Base-by-base conservation (phyloP, 164 flowering plant species). In the Macadamia integrifolia region DNA sequence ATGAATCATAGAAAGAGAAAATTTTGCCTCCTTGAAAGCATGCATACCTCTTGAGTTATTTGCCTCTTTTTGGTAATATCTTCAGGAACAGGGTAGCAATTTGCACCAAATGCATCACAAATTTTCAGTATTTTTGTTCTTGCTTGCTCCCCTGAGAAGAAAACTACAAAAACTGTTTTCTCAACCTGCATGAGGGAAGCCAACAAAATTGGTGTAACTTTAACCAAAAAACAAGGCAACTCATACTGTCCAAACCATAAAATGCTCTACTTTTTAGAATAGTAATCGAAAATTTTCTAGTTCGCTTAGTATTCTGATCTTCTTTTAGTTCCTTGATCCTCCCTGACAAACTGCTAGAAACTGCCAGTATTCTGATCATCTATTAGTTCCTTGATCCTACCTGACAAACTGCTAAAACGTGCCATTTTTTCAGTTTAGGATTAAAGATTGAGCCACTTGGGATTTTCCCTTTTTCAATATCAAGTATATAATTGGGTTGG, bases 111-210 rank as follows among this genome's bases (percentile, higher is more conserved):
- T 62, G 99, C 96, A 77, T 92, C 97, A 84, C 99, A 95, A 50
- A 95, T 92, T 86, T 88, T 92, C 69, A 89, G 76, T 71, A 95
- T 86, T 82, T 95, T 95, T 64, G 84, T 82, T 73, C 80, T 90
- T 70, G 99, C 98, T 72, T 90, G 99, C 82, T 89, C 96, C 61
- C 99, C 99, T 0, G 99, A 95, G 80, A 95, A 95, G 84, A 88
- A 90, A 30, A 92, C 93, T 60, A 95, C 96, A 81, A 95, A 95
- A 10, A 92, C 91, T 56, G 81, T 84, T 82, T 88, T 95, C 81
- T 92, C 92, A 60, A 90, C 93, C 99, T 95, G 90, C 72, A 74
- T 10, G 46, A 10, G 30, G 28, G 61, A 64, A 67, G 57, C 69
- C 28, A 66, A 48, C 28, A 31, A 30, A 56, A 57, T 35, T 48